Base-by-base conservation (phyloP, 108 stramenopile genomes). In the Pseudonitzschia pungens region DNA sequence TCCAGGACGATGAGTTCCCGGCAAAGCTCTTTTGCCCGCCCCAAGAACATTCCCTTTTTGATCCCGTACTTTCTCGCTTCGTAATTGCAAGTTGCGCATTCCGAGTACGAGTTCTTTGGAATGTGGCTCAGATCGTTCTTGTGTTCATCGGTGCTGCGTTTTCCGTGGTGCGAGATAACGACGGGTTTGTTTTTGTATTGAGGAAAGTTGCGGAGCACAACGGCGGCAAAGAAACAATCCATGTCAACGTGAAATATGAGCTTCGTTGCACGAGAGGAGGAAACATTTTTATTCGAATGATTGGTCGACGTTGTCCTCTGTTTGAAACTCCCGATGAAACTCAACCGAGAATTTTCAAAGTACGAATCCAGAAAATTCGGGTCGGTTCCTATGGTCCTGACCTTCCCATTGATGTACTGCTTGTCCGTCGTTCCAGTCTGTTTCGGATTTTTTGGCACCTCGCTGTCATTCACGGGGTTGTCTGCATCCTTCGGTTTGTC, bases 151-250 rank as follows among this genome's bases (percentile, higher is more conserved):
- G 69, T 41, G 59, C 57, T 64, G 70, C 33, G 52, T 26, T 80
- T 83, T 52, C 83, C 77, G 31, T 86, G 71, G 75, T 97, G 97
- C 5, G 93, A 96, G 53, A 97, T 90, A 26, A 88, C 97, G 6
- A 97, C 94, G 1, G 97, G 96, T 70, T 87, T 81, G 45, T 84
- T 75, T 68, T 70, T 56, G 57, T 96, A 87, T 48, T 96, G 82
- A 6, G 97, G 94, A 69, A 77, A 92, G n/a, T 87, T 86, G 31
- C 89, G 87, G 22, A 96, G 73, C 12, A 83, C 89, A 52, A 96
- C 97, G 45, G 85, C 65, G 0, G 92, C 96, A 83, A 98, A 98
- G 84, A 96, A 98, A 74, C 95, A 96, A 80, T 98, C 97, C 96
- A 98, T 96, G 71, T 98, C 97, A 4, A 97, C 89, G 64, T 97